Evolutionary conservation across 768 basidiomycete genomes (phyloP).

Genomic region (Leccinum boreale): DNA sequence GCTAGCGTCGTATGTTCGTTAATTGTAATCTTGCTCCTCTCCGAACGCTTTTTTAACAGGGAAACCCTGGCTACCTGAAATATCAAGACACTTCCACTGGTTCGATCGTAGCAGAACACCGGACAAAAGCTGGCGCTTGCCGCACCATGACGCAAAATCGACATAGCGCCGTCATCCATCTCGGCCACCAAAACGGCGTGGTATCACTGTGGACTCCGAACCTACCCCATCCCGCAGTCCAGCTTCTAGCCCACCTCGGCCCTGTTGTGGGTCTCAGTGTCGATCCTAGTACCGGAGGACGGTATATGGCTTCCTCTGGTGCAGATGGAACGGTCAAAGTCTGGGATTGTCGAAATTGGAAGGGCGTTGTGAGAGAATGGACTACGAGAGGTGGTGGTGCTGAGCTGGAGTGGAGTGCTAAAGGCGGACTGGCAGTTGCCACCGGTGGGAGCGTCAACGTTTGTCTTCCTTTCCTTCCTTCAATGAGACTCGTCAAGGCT

Average conservation of each 20-base stretch:
- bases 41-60: constrained; percentile 38
- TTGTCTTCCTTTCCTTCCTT: constrained; percentile 17
- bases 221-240: constrained; percentile 86
- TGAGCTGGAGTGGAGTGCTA: constrained; percentile 81
- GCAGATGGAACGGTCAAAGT: constrained; percentile 88
- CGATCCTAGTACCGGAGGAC: constrained; percentile 80
- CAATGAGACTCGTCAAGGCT: neutral
- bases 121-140: constrained; percentile 86
- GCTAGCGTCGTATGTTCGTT: constrained; percentile 65
- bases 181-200: constrained; percentile 93
- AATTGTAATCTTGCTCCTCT: neutral
- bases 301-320: constrained; percentile 90
- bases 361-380: constrained; percentile 82
- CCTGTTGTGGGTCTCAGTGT: constrained; percentile 79
- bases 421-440: constrained; percentile 78
- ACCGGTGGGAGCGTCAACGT: constrained; percentile 85
- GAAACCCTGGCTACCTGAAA: constrained; percentile 87
- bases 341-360: constrained; percentile 98
- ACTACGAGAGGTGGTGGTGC: constrained; percentile 61
- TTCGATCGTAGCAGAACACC: constrained; percentile 77
- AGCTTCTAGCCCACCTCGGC: constrained; percentile 86
- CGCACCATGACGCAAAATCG: constrained; percentile 84
- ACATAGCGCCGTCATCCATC: constrained; percentile 91
- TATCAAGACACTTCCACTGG: constrained; percentile 98
- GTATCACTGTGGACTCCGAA: constrained; percentile 99